Evolutionary conservation across 768 basidiomycete species (phyloP).

Genomic region (Termitomyces titanicus): DNA sequence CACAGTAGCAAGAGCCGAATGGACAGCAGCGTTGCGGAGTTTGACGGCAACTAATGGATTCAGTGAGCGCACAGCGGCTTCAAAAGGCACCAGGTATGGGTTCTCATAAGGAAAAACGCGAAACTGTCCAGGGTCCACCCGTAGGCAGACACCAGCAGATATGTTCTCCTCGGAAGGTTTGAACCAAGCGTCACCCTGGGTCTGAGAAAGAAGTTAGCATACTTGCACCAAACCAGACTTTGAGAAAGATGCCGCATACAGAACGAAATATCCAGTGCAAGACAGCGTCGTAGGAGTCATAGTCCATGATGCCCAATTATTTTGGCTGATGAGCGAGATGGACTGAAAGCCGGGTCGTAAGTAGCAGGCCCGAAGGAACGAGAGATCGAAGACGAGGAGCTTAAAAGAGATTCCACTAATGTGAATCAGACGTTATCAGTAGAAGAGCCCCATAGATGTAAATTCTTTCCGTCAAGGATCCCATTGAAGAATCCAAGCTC

Average conservation of each 20-base stretch:
- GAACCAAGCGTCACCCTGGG: constrained; percentile 83
- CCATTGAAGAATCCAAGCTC: constrained; percentile 22
- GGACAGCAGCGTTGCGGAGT: constrained; percentile 72
- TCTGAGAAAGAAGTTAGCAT: constrained; percentile 36
- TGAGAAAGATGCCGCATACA: constrained; percentile 34
- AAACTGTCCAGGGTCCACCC: constrained; percentile 65
- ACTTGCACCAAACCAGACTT: neutral
- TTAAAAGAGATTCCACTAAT: constrained; percentile 33
- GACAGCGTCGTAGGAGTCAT: constrained; percentile 77
- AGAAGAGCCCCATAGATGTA: constrained; percentile 17
- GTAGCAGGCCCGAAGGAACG: constrained; percentile 26
- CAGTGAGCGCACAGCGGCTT: constrained; percentile 67
- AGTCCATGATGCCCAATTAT: constrained; percentile 55
- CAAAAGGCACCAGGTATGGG: constrained; percentile 75
- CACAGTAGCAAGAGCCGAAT: constrained; percentile 72
- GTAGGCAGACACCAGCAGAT: constrained; percentile 73
- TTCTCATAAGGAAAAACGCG: constrained; percentile 88
- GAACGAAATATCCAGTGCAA: constrained; percentile 78
- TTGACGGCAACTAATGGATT: constrained; percentile 88
- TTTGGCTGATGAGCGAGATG: constrained; percentile 25
- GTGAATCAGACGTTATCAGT: constrained; percentile 29
- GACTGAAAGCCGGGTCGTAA: constrained; percentile 27
- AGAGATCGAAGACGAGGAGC: constrained; percentile 21
- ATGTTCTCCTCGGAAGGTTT: constrained; percentile 82
- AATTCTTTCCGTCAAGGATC: constrained; percentile 19